Evolutionary conservation across 345 rosid genomes (phyloP).

Genomic region (Eucalyptus marginata): DNA sequence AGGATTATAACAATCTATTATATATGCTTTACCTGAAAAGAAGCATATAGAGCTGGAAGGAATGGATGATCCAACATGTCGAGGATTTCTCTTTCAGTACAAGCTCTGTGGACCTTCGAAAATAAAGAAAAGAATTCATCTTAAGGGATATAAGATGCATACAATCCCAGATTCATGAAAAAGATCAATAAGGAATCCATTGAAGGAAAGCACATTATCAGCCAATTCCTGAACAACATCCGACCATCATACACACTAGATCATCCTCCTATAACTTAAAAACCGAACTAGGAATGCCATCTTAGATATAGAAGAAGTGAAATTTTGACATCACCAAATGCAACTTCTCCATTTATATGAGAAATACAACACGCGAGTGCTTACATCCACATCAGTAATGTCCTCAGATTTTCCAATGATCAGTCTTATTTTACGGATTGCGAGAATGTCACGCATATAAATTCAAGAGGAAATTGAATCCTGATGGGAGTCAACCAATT

Average conservation of each 20-base stretch:
- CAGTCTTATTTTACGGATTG: not conserved
- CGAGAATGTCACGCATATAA: not conserved
- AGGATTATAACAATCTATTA: not conserved
- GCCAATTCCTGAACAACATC: not conserved
- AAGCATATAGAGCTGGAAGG: constrained; percentile 95
- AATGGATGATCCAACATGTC: constrained; percentile 97
- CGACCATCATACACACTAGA: not conserved
- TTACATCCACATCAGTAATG: not conserved
- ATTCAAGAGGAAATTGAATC: not conserved
- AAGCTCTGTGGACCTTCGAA: constrained; percentile 88
- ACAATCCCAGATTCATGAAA: not conserved
- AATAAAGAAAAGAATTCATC: not conserved
- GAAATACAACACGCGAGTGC: not conserved
- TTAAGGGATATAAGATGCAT: not conserved
- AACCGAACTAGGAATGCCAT: not conserved
- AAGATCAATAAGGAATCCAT: not conserved
- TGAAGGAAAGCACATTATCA: not conserved
- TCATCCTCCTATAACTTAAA: not conserved
- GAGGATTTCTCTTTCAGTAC: constrained; percentile 92
- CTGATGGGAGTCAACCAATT: not conserved
- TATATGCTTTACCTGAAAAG: constrained; percentile 67
- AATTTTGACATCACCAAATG: not conserved
- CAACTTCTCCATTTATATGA: not conserved
- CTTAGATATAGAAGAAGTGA: not conserved
- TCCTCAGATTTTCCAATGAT: not conserved